These are phyloP conservation scores for Casuarina glauca DNA, from an alignment of 306 rosid species.

Conservation along the genomic window DNA sequence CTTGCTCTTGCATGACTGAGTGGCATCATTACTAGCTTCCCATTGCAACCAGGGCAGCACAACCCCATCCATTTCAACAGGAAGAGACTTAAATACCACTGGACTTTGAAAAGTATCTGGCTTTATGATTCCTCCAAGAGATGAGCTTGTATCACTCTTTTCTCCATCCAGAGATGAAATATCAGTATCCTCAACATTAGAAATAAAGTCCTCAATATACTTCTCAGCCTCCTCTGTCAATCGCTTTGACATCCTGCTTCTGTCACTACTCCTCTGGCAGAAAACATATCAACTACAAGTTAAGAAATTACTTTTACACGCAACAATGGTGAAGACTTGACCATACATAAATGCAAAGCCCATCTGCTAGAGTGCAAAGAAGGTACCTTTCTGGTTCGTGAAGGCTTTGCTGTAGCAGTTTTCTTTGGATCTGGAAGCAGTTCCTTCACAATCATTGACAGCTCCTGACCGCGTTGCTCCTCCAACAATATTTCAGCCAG, in stretches of 20 bases:
- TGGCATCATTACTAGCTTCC: conserved; percentile 73
- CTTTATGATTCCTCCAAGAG: conserved; percentile 72
- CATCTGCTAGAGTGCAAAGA: conserved; percentile 15
- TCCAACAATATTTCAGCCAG: conserved; percentile 71
- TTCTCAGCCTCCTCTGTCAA: conserved; percentile 87
- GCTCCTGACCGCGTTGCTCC: conserved; percentile 82
- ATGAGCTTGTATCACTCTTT: conserved; percentile 92
- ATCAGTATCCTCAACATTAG: conserved; percentile 92
- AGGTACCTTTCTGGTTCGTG: conserved; percentile 65
- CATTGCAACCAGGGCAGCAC: conserved; percentile 90
- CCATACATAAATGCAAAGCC: background rate
- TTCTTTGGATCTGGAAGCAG: conserved; percentile 58
- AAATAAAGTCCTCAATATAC: conserved; percentile 93
- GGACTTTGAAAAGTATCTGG: conserved; percentile 47
- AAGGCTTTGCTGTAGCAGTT: conserved; percentile 42
- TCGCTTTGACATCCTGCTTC: conserved; percentile 66
- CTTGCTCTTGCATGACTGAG: conserved; percentile 47
- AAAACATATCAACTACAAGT: conserved; percentile 20
- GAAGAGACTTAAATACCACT: conserved; percentile 46
- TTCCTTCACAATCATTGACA: conserved; percentile 61
- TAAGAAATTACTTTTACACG: conserved; percentile 14
- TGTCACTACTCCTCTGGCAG: conserved; percentile 78
- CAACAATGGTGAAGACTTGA: conserved; percentile 23
- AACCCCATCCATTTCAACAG: conserved; percentile 76
- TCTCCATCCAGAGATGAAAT: conserved; percentile 94